Evolutionary conservation across 495 filamentous ascomycete genomes (phyloP).

Genomic region (Peziza echinospora): DNA sequence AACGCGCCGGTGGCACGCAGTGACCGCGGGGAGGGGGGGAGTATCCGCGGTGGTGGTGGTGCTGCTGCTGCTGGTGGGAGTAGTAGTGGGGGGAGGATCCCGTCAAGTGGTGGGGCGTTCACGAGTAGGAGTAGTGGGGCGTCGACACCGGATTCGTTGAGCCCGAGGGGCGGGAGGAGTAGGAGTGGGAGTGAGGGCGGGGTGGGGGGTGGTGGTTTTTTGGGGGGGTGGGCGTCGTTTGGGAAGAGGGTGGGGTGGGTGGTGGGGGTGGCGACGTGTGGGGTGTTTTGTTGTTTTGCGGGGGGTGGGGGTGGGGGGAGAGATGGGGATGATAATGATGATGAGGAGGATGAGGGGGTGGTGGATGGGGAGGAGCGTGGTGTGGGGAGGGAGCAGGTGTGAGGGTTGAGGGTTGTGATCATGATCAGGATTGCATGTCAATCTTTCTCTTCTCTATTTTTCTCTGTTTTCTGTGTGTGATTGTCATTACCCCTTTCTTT

Average conservation of each 20-base stretch:
- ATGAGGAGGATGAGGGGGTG: no score
- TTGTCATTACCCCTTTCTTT: no score
- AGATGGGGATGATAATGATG: no score
- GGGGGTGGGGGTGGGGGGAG: background rate
- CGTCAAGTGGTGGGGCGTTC: no score
- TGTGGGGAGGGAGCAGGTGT: no score
- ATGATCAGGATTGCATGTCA: no score
- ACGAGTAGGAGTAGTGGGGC: no score
- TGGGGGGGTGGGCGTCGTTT: background rate
- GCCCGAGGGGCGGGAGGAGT: background rate
- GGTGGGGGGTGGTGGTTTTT: background rate
- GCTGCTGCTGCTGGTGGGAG: background rate
- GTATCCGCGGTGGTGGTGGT: background rate
- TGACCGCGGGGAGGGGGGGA: background rate
- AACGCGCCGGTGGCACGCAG: conserved; percentile 8
- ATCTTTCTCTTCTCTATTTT: no score
- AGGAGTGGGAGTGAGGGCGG: background rate
- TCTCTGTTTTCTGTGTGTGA: no score
- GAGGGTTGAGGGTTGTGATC: no score
- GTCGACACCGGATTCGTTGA: background rate
- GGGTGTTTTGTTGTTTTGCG: background rate
- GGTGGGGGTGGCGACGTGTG: background rate
- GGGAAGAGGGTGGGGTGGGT: background rate
- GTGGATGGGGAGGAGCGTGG: no score
- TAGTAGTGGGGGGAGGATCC: no score